These are phyloP conservation scores for Amaranthus palmeri DNA, from an alignment of 148 eudicot genomes.

Conservation along the genomic window DNA sequence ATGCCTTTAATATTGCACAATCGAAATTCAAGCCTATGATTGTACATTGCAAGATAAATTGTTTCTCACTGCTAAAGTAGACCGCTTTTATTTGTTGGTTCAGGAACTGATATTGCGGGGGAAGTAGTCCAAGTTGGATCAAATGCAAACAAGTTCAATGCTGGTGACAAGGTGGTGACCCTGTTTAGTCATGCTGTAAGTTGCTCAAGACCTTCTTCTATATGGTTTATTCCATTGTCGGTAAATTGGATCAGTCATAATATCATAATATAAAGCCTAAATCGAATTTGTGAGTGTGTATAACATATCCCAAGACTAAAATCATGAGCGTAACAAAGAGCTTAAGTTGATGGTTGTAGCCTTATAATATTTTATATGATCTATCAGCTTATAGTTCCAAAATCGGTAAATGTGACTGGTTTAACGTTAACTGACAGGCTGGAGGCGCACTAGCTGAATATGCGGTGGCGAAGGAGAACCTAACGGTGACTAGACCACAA, in stretches of 20 bases:
- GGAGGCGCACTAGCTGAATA: conserved; percentile 82
- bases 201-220: background rate
- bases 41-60: background rate
- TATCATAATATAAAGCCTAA: background rate
- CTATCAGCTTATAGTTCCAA: too few relatives aligned
- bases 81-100: conserved; percentile 7
- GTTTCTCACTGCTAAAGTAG: conserved; percentile 8
- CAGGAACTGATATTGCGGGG: conserved; percentile 76
- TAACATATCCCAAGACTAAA: background rate
- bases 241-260: too few relatives aligned
- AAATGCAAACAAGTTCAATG: conserved; percentile 51
- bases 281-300: background rate
- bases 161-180: conserved; percentile 72
- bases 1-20: background rate
- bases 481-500: conserved; percentile 47
- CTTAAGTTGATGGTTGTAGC: too few relatives aligned
- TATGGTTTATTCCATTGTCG: background rate
- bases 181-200: conserved; percentile 40
- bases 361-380: too few relatives aligned
- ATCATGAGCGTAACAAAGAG: background rate
- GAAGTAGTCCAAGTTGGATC: conserved; percentile 67
- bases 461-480: conserved; percentile 44
- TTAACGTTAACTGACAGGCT: conserved; percentile 26
- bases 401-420: background rate
- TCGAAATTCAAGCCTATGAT: background rate